Evolutionary conservation across 495 filamentous ascomycete species (phyloP).

Genomic region (Jackrogersella multiformis): DNA sequence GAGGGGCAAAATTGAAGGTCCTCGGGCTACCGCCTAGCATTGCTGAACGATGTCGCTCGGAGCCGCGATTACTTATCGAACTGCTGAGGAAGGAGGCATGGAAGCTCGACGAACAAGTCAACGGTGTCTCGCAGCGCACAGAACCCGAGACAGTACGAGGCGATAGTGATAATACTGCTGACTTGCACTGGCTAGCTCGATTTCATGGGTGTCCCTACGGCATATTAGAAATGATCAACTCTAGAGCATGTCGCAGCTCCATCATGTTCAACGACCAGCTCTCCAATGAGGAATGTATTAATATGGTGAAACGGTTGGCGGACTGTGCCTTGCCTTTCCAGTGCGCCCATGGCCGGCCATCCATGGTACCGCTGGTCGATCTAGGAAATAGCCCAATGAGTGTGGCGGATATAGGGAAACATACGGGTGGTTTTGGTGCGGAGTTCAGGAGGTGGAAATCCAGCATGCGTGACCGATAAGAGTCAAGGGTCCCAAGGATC

Average conservation of each 20-base stretch:
- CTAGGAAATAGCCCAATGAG: slow-evolving; percentile 48
- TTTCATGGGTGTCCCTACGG: slow-evolving; percentile 76
- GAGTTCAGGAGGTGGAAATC: slow-evolving; percentile 40
- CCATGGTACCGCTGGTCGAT: slow-evolving; percentile 77
- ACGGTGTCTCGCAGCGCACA: background rate
- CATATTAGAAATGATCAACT: slow-evolving; percentile 89
- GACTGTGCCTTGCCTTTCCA: slow-evolving; percentile 87
- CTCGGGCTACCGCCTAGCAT: slow-evolving; percentile 73
- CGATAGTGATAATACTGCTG: slow-evolving; percentile 7
- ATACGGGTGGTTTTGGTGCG: slow-evolving; percentile 27
- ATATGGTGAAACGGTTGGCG: slow-evolving; percentile 69
- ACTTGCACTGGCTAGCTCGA: slow-evolving; percentile 62
- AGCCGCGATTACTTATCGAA: slow-evolving; percentile 73
- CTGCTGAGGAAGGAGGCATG: slow-evolving; percentile 80
- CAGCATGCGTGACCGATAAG: background rate
- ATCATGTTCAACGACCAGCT: slow-evolving; percentile 97
- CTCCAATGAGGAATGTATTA: slow-evolving; percentile 68
- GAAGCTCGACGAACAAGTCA: slow-evolving; percentile 53
- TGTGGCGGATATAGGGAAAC: slow-evolving; percentile 1
- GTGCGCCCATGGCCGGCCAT: slow-evolving; percentile 87
- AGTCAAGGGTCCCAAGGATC: too few species aligned
- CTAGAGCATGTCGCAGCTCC: slow-evolving; percentile 86
- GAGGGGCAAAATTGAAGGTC: slow-evolving; percentile 55
- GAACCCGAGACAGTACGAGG: background rate
- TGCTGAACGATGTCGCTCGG: slow-evolving; percentile 75